Conservation (phyloP, 768 basidiomycete genomes). For the Boletus sp. region DNA sequence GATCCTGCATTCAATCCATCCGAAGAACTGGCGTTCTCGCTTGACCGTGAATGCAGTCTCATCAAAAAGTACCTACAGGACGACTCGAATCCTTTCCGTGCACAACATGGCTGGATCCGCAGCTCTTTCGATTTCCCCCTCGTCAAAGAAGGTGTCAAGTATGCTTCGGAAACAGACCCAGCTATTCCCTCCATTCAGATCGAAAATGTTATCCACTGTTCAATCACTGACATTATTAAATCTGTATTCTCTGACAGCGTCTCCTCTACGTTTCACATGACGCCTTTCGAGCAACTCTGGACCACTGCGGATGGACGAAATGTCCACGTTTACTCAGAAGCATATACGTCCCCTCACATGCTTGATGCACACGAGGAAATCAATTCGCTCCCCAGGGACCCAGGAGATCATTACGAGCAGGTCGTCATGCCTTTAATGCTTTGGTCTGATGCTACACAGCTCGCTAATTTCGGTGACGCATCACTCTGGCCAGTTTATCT, state of each 20-base stretch:
- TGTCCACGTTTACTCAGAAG: neutral
- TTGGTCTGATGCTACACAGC: conserved; percentile 29
- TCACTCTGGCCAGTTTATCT: conserved; percentile 29
- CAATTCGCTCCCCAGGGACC: neutral
- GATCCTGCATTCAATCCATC: conserved; percentile 20
- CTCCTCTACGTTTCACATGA: neutral
- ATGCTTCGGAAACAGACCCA: too few relatives aligned
- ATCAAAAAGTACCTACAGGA: neutral
- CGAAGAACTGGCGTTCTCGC: neutral
- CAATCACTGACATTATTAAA: conserved; percentile 2
- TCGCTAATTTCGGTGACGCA: conserved; percentile 28
- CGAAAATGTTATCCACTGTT: neutral
- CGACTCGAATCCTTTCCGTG: conserved; percentile 5
- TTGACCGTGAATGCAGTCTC: neutral
- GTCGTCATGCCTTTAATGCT: conserved; percentile 17
- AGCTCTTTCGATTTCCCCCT: neutral
- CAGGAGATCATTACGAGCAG: conserved; percentile 1
- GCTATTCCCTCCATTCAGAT: too few relatives aligned
- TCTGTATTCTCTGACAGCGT: neutral
- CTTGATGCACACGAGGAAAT: neutral
- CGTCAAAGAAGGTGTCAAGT: too few relatives aligned
- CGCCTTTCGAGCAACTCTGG: neutral
- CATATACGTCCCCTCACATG: neutral
- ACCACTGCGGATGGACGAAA: neutral
- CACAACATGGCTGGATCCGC: conserved; percentile 5